Evolutionary conservation across 2,329 filamentous ascomycete genomes (phyloP).

Genomic region (Colletotrichum ledebouriae): DNA sequence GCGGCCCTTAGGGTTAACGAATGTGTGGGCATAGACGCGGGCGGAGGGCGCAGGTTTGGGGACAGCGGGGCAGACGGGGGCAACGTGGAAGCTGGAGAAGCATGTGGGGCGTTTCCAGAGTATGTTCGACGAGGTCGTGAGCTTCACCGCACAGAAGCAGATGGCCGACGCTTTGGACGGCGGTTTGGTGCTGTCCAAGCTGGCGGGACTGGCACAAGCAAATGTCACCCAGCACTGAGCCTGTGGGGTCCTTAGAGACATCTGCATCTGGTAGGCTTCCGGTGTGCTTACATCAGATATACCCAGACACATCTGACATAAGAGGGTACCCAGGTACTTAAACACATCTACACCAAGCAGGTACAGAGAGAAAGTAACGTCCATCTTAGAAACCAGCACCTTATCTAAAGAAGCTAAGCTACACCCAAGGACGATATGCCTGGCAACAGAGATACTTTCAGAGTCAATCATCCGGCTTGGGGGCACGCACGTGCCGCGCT

Average conservation of each 20-base stretch:
- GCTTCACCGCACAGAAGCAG: background rate
- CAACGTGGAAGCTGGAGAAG: background rate
- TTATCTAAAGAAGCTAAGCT: background rate
- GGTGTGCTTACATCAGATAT: slow-evolving; percentile 1
- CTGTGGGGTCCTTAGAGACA: background rate
- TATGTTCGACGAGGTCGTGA: background rate
- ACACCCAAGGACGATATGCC: background rate
- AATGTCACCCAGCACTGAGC: background rate
- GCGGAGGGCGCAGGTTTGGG: background rate
- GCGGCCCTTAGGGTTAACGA: background rate
- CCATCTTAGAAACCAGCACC: background rate
- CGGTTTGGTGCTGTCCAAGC: background rate
- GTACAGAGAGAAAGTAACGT: background rate
- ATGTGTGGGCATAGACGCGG: background rate
- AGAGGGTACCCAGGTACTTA: background rate
- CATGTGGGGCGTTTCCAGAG: background rate
- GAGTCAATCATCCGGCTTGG: background rate
- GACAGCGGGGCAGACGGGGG: background rate
- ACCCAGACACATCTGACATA: slow-evolving; percentile 1
- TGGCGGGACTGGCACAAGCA: background rate
- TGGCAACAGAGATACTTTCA: background rate
- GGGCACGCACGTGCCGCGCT: background rate
- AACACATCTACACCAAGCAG: background rate
- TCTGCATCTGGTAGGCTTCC: slow-evolving; percentile 1
- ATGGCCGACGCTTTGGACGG: background rate